These are phyloP conservation scores for Endogone sp. DNA, from an alignment of 192 early-diverging fungal genomes.

Conservation along the genomic window DNA sequence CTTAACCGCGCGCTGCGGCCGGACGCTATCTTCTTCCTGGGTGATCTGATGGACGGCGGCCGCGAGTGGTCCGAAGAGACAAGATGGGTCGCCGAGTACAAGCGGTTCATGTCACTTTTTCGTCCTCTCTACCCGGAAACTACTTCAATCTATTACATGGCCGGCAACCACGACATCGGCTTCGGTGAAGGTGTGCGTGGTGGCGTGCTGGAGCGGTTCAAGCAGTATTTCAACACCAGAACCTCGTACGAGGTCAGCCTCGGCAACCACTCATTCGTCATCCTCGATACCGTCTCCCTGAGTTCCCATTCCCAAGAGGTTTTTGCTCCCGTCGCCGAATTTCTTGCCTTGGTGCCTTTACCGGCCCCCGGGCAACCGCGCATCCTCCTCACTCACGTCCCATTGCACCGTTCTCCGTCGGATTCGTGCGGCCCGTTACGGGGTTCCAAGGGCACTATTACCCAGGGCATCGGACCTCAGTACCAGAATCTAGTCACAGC, in stretches of 20 bases:
- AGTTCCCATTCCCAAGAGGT: conserved; percentile 34
- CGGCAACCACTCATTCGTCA: conserved; percentile 61
- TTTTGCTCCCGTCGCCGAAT: neutral
- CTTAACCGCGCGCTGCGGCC: conserved; percentile 57
- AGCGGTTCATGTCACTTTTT: conserved; percentile 35
- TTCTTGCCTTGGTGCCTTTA: neutral
- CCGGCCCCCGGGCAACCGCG: conserved; percentile 36
- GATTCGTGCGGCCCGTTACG: conserved; percentile 71
- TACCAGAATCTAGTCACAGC: conserved; percentile 80
- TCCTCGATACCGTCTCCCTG: conserved; percentile 76
- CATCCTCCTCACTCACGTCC: conserved; percentile 86
- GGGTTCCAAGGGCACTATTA: conserved; percentile 38
- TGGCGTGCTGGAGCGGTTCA: conserved; percentile 39
- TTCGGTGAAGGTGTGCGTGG: conserved; percentile 58
- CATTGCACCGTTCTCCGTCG: conserved; percentile 65
- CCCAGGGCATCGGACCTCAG: conserved; percentile 72
- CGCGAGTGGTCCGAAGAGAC: conserved; percentile 48
- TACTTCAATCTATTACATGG: conserved; percentile 40
- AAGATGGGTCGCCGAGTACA: conserved; percentile 52
- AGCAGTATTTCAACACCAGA: conserved; percentile 41
- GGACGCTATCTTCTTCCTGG: conserved; percentile 66
- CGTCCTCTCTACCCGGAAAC: conserved; percentile 14
- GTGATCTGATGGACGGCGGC: conserved; percentile 85
- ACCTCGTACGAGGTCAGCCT: conserved; percentile 48
- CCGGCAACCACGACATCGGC: conserved; percentile 95